phyloP scores from a whole-genome alignment of 495 filamentous ascomycete genomes.

The Lentithecium fluviatile region DNA sequence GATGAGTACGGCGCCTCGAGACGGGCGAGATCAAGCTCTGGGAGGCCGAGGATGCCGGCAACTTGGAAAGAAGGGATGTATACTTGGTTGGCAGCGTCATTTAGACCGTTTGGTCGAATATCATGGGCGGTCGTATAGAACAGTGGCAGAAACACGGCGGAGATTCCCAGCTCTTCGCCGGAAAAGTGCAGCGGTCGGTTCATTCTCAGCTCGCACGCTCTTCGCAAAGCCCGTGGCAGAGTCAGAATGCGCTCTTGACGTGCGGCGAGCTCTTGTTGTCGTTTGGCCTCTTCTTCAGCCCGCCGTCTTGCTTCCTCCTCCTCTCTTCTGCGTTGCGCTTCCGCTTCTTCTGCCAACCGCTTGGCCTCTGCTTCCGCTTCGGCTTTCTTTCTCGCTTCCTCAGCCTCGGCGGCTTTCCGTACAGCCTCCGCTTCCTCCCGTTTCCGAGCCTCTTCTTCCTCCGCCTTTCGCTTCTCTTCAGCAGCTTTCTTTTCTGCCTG shows the following conservation, averaged over 20 bases:
- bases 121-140: slow-evolving; percentile 25
- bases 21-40: slow-evolving; percentile 33
- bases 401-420: slow-evolving; percentile 33
- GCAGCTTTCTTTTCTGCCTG: slow-evolving; percentile 25
- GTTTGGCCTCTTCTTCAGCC: slow-evolving; percentile 31
- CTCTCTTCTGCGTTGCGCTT: slow-evolving; percentile 26
- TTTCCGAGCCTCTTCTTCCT: slow-evolving; percentile 24
- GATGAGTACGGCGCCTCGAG: slow-evolving; percentile 21
- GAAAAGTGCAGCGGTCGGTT: slow-evolving; percentile 34
- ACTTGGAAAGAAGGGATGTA: slow-evolving; percentile 42
- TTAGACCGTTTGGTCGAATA: slow-evolving; percentile 10
- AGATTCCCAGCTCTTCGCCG: slow-evolving; percentile 35
- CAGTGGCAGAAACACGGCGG: slow-evolving; percentile 38
- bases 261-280: slow-evolving; percentile 25
- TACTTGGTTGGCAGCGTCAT: slow-evolving; percentile 1
- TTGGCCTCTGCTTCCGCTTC: slow-evolving; percentile 33
- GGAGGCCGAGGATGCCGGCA: slow-evolving; percentile 40
- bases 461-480: slow-evolving; percentile 11
- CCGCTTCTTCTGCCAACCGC: slow-evolving; percentile 30
- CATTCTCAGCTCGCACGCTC: slow-evolving; percentile 28
- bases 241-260: slow-evolving; percentile 31
- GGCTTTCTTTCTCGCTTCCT: slow-evolving; percentile 25
- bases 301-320: slow-evolving; percentile 25
- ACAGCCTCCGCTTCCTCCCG: slow-evolving; percentile 27
- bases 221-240: slow-evolving; percentile 31